phyloP scores from a whole-genome alignment of 176 grass and related monocot species.

The Oryza coarctata region DNA sequence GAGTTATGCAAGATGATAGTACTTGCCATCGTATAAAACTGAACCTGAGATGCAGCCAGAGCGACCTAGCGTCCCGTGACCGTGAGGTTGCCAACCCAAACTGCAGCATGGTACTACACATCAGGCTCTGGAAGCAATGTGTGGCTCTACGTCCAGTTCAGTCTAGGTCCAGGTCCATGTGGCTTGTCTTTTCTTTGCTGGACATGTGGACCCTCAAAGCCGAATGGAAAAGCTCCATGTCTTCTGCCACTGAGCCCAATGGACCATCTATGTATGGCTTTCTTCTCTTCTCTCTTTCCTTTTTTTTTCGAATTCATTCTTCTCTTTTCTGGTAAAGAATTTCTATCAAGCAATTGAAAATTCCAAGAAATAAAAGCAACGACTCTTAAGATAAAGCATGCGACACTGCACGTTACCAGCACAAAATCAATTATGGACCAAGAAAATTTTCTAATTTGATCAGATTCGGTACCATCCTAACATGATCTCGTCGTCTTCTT shows the following conservation, averaged over 20 bases:
- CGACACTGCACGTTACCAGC: background rate
- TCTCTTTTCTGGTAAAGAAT: background rate
- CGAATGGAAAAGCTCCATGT: background rate
- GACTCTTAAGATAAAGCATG: background rate
- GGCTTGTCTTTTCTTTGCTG: background rate
- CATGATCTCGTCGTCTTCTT: background rate
- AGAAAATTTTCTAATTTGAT: too few relatives aligned
- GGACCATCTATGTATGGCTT: background rate
- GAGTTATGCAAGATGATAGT: too few relatives aligned
- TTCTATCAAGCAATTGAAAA: background rate
- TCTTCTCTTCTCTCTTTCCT: background rate
- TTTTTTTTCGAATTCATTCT: background rate
- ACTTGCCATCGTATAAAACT: too few relatives aligned
- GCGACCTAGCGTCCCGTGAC: too few relatives aligned
- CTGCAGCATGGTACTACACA: too few relatives aligned
- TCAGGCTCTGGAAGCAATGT: background rate
- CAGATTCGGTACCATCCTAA: background rate
- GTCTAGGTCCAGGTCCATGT: slow-evolving; percentile 19
- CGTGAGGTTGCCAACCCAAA: too few relatives aligned
- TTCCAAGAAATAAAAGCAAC: background rate
- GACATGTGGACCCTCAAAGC: background rate
- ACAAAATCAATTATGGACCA: background rate
- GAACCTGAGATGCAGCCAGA: too few relatives aligned
- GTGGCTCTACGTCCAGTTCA: slow-evolving; percentile 4
- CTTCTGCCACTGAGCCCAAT: background rate